Percentiles rank a stretch among this genome's conserved stretches.
Evolutionary conservation across 2,329 filamentous ascomycete genomes (phyloP).

Genomic region (Penicillium sp.): DNA sequence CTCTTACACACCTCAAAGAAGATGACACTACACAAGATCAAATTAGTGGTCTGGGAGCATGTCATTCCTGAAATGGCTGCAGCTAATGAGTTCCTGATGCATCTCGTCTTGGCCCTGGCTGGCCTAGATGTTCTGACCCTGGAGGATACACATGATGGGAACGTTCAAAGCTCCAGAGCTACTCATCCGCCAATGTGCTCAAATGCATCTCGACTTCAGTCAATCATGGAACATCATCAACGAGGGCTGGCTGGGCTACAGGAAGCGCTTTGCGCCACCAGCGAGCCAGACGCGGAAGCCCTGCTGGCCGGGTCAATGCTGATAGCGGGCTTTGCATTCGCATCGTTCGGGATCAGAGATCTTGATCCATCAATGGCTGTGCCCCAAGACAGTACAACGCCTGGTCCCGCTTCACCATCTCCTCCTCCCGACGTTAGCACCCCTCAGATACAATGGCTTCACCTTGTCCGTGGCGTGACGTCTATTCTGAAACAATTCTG

Average conservation of each 20-base stretch:
- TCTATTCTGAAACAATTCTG: slow-evolving; percentile 16
- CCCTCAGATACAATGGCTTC: slow-evolving; percentile 21
- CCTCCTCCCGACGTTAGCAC: background rate
- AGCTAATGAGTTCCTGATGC: slow-evolving; percentile 25
- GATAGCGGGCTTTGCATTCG: slow-evolving; percentile 24
- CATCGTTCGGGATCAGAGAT: slow-evolving; percentile 15
- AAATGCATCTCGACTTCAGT: background rate
- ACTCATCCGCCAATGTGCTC: background rate
- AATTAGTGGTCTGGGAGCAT: slow-evolving; percentile 19
- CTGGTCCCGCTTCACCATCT: background rate
- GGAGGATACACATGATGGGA: background rate
- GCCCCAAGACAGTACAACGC: background rate
- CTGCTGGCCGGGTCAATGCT: slow-evolving; percentile 23
- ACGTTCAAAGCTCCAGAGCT: background rate
- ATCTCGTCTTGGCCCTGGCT: slow-evolving; percentile 29
- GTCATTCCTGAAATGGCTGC: slow-evolving; percentile 27
- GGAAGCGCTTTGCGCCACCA: slow-evolving; percentile 12
- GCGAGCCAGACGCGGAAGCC: slow-evolving; percentile 10
- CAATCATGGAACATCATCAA: slow-evolving; percentile 26
- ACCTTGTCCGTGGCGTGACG: slow-evolving; percentile 17
- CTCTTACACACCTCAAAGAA: slow-evolving; percentile 18
- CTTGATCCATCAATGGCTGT: background rate
- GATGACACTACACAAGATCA: slow-evolving; percentile 14
- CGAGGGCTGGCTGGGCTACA: slow-evolving; percentile 20
- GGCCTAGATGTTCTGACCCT: slow-evolving; percentile 20